Conservation (phyloP, 2,329 filamentous ascomycete species). For the Hypoxylon sp. region DNA sequence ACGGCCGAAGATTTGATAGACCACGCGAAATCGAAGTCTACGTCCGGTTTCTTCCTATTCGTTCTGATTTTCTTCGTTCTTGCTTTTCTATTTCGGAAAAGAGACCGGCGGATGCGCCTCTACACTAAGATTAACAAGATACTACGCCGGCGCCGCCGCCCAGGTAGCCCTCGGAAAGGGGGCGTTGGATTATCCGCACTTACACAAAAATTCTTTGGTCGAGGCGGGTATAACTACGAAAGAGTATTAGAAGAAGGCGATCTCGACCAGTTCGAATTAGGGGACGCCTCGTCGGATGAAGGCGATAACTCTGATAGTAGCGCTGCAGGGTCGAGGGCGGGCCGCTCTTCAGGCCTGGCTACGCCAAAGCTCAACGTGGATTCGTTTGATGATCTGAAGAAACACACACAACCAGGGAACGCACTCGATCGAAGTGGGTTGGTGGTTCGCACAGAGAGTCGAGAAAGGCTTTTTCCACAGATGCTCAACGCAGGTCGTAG, state of each 20-base stretch:
- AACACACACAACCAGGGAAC: constrained; percentile 50
- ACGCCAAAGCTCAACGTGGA: constrained; percentile 71
- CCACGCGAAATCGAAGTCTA: constrained; percentile 73
- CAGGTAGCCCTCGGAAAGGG: constrained; percentile 61
- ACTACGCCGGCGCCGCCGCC: constrained; percentile 57
- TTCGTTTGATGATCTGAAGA: constrained; percentile 62
- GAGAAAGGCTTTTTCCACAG: constrained; percentile 77
- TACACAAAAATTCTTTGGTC: constrained; percentile 74
- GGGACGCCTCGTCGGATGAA: constrained; percentile 72
- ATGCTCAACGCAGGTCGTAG: constrained; percentile 68
- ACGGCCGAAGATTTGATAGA: constrained; percentile 70
- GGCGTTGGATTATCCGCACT: constrained; percentile 61
- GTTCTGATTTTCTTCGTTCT: constrained; percentile 77
- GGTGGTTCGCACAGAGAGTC: constrained; percentile 84
- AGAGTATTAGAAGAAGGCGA: constrained; percentile 86
- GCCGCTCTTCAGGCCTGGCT: constrained; percentile 73
- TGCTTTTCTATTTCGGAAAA: constrained; percentile 80
- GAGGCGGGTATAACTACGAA: constrained; percentile 74
- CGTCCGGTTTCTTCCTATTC: constrained; percentile 82
- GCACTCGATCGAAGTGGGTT: constrained; percentile 77
- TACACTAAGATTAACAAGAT: constrained; percentile 64
- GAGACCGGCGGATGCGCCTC: constrained; percentile 76
- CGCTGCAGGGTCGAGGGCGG: constrained; percentile 60
- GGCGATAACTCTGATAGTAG: constrained; percentile 73
- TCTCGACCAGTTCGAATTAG: constrained; percentile 81